Evolutionary conservation across 345 rosid genomes (phyloP).

Genomic region (Sonneratia caseolaris): DNA sequence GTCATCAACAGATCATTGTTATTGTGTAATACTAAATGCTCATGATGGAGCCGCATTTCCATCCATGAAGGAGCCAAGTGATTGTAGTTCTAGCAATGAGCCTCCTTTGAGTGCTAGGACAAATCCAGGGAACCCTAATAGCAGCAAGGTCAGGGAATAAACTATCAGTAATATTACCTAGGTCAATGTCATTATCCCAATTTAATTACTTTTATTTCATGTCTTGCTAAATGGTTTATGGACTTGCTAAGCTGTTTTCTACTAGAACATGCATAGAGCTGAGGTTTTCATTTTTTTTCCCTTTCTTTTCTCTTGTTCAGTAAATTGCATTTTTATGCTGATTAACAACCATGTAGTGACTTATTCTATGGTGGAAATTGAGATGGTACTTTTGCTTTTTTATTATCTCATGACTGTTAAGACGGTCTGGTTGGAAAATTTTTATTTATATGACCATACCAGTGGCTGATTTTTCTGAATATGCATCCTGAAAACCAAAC

Average conservation of each 20-base stretch:
- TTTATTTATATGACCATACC: background rate
- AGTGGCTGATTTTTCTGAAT: background rate
- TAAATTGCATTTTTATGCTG: background rate
- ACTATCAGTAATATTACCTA: background rate
- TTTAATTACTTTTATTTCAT: background rate
- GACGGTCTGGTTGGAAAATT: background rate
- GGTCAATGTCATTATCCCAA: background rate
- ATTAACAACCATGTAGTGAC: background rate
- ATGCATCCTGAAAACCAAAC: background rate
- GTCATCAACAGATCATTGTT: constrained; percentile 81
- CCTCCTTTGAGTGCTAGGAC: constrained; percentile 21
- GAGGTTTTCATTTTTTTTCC: background rate
- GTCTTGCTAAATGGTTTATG: background rate
- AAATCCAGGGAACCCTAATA: constrained; percentile 29
- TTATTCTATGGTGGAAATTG: background rate
- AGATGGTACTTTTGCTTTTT: background rate
- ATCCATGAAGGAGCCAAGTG: constrained; percentile 29
- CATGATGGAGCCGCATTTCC: constrained; percentile 97
- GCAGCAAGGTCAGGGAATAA: constrained; percentile 52
- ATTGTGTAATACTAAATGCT: constrained; percentile 87
- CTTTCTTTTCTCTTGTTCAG: background rate
- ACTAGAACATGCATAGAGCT: background rate
- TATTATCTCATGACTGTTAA: background rate
- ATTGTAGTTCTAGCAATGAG: constrained; percentile 34
- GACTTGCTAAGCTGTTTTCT: background rate